Conservation (phyloP, 2,329 filamentous ascomycete genomes). For the Colletotrichum australisinense region DNA sequence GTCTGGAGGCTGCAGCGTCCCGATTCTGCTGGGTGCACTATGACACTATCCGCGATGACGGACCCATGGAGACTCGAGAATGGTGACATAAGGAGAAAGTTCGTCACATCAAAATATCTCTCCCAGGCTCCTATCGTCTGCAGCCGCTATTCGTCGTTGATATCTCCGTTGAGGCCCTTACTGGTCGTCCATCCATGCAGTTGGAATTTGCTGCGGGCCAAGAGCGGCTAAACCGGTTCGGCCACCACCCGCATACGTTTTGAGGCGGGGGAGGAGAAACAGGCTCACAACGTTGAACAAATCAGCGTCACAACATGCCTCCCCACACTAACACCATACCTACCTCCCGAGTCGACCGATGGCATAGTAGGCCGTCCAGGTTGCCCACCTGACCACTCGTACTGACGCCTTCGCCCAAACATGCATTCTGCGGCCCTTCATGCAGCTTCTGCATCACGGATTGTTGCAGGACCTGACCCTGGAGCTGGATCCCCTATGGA, state of each 20-base stretch:
- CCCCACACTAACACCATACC: slow-evolving; percentile 25
- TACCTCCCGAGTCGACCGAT: slow-evolving; percentile 15
- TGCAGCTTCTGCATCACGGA: slow-evolving; percentile 22
- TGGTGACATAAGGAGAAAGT: not conserved
- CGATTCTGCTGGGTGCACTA: not conserved
- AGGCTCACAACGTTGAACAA: slow-evolving; percentile 10
- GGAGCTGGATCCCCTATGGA: not conserved
- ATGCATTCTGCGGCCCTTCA: slow-evolving; percentile 20
- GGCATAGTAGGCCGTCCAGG: not conserved
- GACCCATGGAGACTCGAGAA: not conserved
- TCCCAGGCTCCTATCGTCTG: not conserved
- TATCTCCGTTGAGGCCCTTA: not conserved
- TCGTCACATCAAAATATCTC: not conserved
- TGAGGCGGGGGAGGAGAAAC: slow-evolving; percentile 23
- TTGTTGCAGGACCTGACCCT: slow-evolving; percentile 23
- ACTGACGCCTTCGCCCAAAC: slow-evolving; percentile 3
- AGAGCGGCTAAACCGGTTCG: slow-evolving; percentile 26
- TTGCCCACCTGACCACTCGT: slow-evolving; percentile 23
- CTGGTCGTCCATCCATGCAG: slow-evolving; percentile 25
- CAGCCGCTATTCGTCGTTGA: slow-evolving; percentile 5
- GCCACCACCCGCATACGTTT: slow-evolving; percentile 16
- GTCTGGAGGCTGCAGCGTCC: not conserved
- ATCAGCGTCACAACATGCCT: slow-evolving; percentile 20
- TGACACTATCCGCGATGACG: not conserved
- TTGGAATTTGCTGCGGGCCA: slow-evolving; percentile 25